Evolutionary conservation across 2,329 filamentous ascomycete genomes (phyloP).

Genomic region (Pseudodiploospora longispora): DNA sequence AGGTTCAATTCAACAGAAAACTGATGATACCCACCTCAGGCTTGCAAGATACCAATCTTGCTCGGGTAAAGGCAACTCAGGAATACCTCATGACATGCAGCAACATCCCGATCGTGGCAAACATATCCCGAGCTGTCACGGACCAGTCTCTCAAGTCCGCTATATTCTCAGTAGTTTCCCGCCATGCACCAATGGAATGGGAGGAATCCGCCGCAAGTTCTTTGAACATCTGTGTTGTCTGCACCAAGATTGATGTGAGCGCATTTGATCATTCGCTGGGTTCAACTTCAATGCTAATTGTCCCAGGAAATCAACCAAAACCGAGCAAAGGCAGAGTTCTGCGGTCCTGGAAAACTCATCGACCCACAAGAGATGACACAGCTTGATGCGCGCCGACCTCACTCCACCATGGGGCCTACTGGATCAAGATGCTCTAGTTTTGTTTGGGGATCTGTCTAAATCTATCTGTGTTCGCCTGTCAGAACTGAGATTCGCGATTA

Average conservation of each 20-base stretch:
- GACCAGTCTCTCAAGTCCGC: conserved; percentile 25
- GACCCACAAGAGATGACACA: too few species aligned
- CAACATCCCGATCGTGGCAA: conserved; percentile 25
- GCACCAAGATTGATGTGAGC: conserved; percentile 23
- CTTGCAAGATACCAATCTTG: conserved; percentile 26
- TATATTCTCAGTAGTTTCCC: conserved; percentile 18
- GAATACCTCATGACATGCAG: conserved; percentile 26
- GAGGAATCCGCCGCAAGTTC: conserved; percentile 15
- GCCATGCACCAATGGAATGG: conserved; percentile 21
- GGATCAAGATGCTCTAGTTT: neutral
- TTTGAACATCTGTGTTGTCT: conserved; percentile 24
- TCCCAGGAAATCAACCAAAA: conserved; percentile 21
- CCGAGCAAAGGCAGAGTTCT: conserved; percentile 18
- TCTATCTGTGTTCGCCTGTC: neutral
- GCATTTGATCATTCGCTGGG: neutral
- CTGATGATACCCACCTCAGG: conserved; percentile 5
- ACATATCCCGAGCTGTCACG: conserved; percentile 24
- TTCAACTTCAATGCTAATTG: neutral
- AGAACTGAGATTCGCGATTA: neutral
- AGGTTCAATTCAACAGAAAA: neutral
- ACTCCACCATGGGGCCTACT: neutral
- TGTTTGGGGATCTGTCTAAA: neutral
- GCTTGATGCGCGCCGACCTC: neutral
- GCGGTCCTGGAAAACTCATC: conserved; percentile 17
- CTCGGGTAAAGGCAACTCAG: conserved; percentile 25